phyloP scores from a whole-genome alignment of 2,329 filamentous ascomycete species.

The Penicillium sp. region DNA sequence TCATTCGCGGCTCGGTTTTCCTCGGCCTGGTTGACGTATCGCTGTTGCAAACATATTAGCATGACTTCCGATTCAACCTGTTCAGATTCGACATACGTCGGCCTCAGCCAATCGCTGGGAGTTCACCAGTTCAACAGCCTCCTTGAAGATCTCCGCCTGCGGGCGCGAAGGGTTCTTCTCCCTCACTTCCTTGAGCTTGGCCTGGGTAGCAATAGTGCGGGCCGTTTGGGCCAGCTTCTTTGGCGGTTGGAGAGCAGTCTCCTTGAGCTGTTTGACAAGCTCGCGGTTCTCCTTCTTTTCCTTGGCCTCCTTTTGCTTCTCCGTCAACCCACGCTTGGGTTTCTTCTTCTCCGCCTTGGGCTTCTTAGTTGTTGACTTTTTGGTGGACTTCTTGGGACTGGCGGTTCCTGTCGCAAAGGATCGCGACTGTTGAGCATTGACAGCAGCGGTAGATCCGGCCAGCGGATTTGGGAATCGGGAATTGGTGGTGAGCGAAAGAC shows the following conservation, averaged over 20 bases:
- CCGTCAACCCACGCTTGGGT: constrained; percentile 34
- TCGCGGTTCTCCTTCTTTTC: constrained; percentile 36
- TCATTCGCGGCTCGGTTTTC: constrained; percentile 51
- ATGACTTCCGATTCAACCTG: neutral
- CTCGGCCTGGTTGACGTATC: constrained; percentile 56
- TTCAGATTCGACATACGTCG: constrained; percentile 25
- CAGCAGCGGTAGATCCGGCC: constrained; percentile 16
- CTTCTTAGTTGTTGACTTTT: constrained; percentile 13
- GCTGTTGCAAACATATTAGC: constrained; percentile 44
- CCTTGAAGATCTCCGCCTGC: constrained; percentile 25
- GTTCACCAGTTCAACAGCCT: constrained; percentile 21
- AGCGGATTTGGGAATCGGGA: constrained; percentile 19
- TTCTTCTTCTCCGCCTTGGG: constrained; percentile 33
- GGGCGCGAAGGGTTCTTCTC: neutral
- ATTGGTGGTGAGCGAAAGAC: constrained; percentile 30
- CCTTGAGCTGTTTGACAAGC: constrained; percentile 41
- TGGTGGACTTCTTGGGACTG: constrained; percentile 28
- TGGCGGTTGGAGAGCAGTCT: constrained; percentile 39
- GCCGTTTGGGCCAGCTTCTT: constrained; percentile 37
- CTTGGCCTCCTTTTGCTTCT: constrained; percentile 36
- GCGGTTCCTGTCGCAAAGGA: constrained; percentile 26
- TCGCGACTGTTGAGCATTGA: constrained; percentile 23
- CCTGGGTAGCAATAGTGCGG: constrained; percentile 29
- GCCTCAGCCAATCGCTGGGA: constrained; percentile 24
- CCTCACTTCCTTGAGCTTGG: constrained; percentile 24